phyloP scores from a whole-genome alignment of 768 basidiomycete genomes.

The Boletus edulis region DNA sequence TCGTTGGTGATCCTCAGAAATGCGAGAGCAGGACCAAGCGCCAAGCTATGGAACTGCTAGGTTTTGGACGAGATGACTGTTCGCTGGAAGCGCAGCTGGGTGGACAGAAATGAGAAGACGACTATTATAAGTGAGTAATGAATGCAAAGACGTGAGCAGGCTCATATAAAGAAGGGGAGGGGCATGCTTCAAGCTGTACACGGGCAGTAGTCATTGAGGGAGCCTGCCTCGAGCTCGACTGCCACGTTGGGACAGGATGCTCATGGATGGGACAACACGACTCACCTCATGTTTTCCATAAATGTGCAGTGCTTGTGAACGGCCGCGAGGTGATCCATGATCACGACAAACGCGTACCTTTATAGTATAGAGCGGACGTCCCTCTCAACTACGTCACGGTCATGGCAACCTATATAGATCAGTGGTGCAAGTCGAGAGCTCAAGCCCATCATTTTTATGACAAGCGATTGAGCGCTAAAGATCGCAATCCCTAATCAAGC shows the following conservation, averaged over 20 bases:
- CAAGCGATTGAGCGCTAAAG: constrained; percentile 10
- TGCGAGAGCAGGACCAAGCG: constrained; percentile 10
- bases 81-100: constrained; percentile 24
- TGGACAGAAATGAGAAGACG: constrained; percentile 28
- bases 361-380: constrained; percentile 19
- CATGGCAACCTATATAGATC: constrained; percentile 22
- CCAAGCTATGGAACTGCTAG: constrained; percentile 8
- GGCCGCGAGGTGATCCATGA: constrained; percentile 33
- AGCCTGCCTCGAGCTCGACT: constrained; percentile 33
- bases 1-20: constrained; percentile 4
- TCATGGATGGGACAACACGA: constrained; percentile 32
- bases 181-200: constrained; percentile 32
- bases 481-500: constrained; percentile 10
- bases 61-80: constrained; percentile 14
- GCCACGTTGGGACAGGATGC: constrained; percentile 34
- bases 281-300: constrained; percentile 39
- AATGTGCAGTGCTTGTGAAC: constrained; percentile 29
- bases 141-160: constrained; percentile 22
- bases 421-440: constrained; percentile 2
- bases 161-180: constrained; percentile 31
- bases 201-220: constrained; percentile 31
- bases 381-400: constrained; percentile 25
- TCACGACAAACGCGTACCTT: constrained; percentile 32
- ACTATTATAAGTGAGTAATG: constrained; percentile 28
- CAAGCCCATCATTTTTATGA: constrained; percentile 5